phyloP scores from a whole-genome alignment of 306 rosid species.

The Trifolium fragiferum region DNA sequence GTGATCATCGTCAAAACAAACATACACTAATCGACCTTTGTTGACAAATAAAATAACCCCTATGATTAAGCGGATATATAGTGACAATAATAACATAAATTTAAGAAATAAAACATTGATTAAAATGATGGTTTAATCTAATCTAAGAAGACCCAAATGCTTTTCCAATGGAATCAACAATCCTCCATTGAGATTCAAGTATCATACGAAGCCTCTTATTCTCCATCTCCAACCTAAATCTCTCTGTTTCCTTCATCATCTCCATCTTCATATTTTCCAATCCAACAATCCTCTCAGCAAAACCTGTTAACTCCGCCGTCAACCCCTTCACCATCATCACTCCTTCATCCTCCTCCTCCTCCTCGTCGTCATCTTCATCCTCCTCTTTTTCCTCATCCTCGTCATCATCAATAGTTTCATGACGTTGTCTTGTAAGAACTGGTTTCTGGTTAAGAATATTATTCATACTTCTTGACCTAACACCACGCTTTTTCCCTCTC shows the following conservation, averaged over 20 bases:
- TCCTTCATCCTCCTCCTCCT: neutral
- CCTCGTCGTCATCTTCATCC: neutral
- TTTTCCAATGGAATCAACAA: conserved; percentile 72
- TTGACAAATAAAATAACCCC: neutral
- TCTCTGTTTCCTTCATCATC: conserved; percentile 79
- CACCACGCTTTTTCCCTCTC: neutral
- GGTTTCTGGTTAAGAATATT: conserved; percentile 54
- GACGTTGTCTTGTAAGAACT: neutral
- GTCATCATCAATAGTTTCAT: conserved; percentile 8
- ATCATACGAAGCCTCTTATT: conserved; percentile 71
- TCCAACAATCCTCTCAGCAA: conserved; percentile 62
- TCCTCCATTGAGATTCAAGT: conserved; percentile 60
- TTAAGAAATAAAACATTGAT: neutral
- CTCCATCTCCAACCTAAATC: conserved; percentile 85
- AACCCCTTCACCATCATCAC: conserved; percentile 36
- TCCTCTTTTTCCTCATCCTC: neutral
- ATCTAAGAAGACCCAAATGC: conserved; percentile 62
- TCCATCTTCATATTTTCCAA: conserved; percentile 84
- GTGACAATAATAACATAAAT: neutral
- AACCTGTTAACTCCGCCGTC: conserved; percentile 65
- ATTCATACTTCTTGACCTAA: conserved; percentile 55
- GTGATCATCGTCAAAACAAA: neutral
- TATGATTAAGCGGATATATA: neutral
- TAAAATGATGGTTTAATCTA: neutral
- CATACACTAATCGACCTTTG: neutral